phyloP scores from a whole-genome alignment of 2,329 filamentous ascomycete species.

The Pseudopyrenochaeta lycopersici region DNA sequence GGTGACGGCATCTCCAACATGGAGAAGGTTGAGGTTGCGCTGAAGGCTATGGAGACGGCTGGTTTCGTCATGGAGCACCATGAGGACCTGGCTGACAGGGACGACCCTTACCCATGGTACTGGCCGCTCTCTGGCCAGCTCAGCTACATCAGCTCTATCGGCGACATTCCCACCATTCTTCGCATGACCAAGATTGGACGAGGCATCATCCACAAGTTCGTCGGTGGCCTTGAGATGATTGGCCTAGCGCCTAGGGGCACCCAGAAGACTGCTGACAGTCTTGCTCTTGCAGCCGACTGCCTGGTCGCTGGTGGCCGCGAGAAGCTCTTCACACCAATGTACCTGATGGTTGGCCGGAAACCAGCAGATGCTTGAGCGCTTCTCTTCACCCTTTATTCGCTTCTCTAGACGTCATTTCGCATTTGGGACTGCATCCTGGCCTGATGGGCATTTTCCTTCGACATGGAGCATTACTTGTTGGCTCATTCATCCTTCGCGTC shows the following conservation, averaged over 20 bases:
- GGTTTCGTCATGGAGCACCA: slow-evolving; percentile 85
- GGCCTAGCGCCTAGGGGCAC: slow-evolving; percentile 82
- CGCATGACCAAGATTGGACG: slow-evolving; percentile 91
- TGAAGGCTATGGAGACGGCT: slow-evolving; percentile 83
- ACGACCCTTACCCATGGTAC: slow-evolving; percentile 87
- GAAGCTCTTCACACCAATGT: slow-evolving; percentile 99
- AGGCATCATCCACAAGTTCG: slow-evolving; percentile 75
- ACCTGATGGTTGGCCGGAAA: slow-evolving; percentile 94
- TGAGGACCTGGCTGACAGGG: slow-evolving; percentile 84
- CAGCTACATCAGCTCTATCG: slow-evolving; percentile 80
- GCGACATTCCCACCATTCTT: slow-evolving; percentile 82
- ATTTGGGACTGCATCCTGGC: slow-evolving; percentile 15
- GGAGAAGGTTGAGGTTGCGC: slow-evolving; percentile 83
- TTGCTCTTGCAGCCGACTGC: slow-evolving; percentile 82
- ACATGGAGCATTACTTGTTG: slow-evolving; percentile 17
- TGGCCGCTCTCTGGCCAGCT: slow-evolving; percentile 89
- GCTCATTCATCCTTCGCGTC: slow-evolving; percentile 24
- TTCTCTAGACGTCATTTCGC: slow-evolving; percentile 30
- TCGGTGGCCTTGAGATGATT: slow-evolving; percentile 78
- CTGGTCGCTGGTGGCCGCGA: slow-evolving; percentile 86
- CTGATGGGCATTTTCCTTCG: slow-evolving; percentile 24
- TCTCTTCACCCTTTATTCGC: slow-evolving; percentile 16
- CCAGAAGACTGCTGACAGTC: slow-evolving; percentile 92
- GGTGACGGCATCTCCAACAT: slow-evolving; percentile 98
- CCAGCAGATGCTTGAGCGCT: slow-evolving; percentile 57